phyloP scores from a whole-genome alignment of 2,329 filamentous ascomycete genomes.

The Aspergillus unguis region DNA sequence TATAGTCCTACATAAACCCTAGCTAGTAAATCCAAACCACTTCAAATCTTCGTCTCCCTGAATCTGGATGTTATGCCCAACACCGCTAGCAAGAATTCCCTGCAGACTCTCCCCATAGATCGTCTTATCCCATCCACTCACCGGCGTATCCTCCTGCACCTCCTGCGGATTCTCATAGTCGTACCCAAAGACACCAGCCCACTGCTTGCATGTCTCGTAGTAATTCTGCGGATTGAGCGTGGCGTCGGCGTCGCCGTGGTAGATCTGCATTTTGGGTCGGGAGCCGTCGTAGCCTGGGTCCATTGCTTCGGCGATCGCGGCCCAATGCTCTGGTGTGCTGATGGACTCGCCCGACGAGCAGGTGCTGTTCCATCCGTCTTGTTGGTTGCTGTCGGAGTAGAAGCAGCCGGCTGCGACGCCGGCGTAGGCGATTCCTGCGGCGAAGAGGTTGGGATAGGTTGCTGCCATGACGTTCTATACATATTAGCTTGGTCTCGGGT shows the following conservation, averaged over 20 bases:
- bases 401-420: constrained; percentile 24
- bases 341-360: constrained; percentile 20
- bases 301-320: constrained; percentile 20
- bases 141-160: constrained; percentile 14
- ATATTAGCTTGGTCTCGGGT: not conserved
- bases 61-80: constrained; percentile 21
- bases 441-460: constrained; percentile 22
- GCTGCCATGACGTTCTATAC: constrained; percentile 21
- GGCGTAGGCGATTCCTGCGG: constrained; percentile 22
- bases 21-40: constrained; percentile 24
- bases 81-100: constrained; percentile 24
- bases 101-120: constrained; percentile 22
- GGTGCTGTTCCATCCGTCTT: constrained; percentile 24
- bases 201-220: constrained; percentile 57
- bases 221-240: constrained; percentile 55
- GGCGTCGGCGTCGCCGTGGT: constrained; percentile 53
- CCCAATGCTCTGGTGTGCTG: constrained; percentile 22
- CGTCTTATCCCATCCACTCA: constrained; percentile 21
- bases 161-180: constrained; percentile 17
- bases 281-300: constrained; percentile 41
- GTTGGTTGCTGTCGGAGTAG: constrained; percentile 15
- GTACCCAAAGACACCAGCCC: constrained; percentile 50
- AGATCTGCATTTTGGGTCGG: constrained; percentile 57
- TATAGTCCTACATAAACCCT: not conserved
- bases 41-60: constrained; percentile 22